A percentile compares a stretch with the other conserved stretches of the same genome.
phyloP scores from a whole-genome alignment of 139 green algal species.

The Klebsormidium nitens region DNA sequence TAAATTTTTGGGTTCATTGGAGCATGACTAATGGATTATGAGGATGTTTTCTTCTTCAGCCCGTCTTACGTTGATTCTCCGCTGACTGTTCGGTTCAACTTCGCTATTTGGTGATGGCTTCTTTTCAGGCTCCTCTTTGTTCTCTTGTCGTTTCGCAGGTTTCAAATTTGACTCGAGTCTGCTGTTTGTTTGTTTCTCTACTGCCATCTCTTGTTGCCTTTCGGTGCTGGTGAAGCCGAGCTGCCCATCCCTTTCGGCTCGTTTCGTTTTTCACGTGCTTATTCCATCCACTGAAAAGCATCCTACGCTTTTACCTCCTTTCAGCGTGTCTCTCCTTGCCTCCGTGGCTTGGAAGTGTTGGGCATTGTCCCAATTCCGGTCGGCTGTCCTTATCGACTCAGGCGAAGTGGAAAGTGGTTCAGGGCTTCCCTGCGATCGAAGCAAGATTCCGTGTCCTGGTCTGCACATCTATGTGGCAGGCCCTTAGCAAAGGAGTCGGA shows the following conservation, averaged over 20 bases:
- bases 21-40: neutral
- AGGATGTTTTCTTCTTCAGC: constrained; percentile 2
- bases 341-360: too few species aligned
- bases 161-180: neutral
- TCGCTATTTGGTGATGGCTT: neutral
- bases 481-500: neutral
- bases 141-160: neutral
- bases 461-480: neutral
- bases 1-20: constrained; percentile 5
- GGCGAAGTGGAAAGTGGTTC: neutral
- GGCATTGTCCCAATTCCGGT: too few species aligned
- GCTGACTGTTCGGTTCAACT: too few species aligned
- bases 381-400: neutral
- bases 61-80: neutral
- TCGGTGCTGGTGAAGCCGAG: too few species aligned
- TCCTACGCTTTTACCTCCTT: too few species aligned
- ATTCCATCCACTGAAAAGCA: too few species aligned
- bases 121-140: constrained; percentile 7
- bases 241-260: too few species aligned
- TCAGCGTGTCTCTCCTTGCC: too few species aligned
- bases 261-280: too few species aligned
- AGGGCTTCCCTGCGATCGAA: neutral
- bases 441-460: neutral
- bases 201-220: too few species aligned
- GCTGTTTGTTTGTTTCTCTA: neutral